phyloP scores from a whole-genome alignment of 805 yeast genomes.

The Monosporozyma servazzii region DNA sequence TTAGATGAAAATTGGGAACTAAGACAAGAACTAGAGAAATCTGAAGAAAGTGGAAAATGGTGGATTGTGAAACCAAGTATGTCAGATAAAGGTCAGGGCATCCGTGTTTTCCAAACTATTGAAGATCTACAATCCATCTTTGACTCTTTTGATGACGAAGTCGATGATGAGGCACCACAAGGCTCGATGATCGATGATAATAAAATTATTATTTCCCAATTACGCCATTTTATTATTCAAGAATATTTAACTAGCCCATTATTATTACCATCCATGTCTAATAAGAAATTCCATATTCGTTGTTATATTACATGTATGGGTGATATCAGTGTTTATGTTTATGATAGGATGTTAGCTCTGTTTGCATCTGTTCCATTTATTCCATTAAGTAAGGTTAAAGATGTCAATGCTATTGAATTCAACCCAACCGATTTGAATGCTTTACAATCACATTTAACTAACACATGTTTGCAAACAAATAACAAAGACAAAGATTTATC shows the following conservation, averaged over 20 bases:
- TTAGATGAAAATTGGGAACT: constrained; percentile 88
- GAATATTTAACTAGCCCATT: constrained; percentile 66
- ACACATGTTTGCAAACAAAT: constrained; percentile 78
- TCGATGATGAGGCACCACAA: constrained; percentile 51
- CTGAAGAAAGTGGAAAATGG: constrained; percentile 36
- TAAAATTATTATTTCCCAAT: constrained; percentile 75
- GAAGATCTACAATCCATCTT: constrained; percentile 77
- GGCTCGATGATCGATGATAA: constrained; percentile 34
- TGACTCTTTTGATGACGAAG: constrained; percentile 68
- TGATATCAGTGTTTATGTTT: constrained; percentile 68
- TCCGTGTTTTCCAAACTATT: constrained; percentile 66
- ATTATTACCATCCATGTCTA: constrained; percentile 47
- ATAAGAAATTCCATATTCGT: constrained; percentile 81
- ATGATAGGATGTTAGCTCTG: constrained; percentile 67
- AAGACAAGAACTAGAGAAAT: constrained; percentile 60
- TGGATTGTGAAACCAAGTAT: constrained; percentile 95
- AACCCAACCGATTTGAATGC: constrained; percentile 30
- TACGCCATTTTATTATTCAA: constrained; percentile 87
- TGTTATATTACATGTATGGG: constrained; percentile 74
- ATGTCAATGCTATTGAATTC: constrained; percentile 10
- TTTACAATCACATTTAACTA: constrained; percentile 77
- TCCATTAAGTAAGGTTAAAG: constrained; percentile 28
- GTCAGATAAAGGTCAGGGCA: constrained; percentile 97
- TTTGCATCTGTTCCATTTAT: constrained; percentile 56
- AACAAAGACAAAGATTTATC: constrained; percentile 30